Base-by-base conservation (phyloP, 2,329 filamentous ascomycete species). In the Didymella segeticola region DNA sequence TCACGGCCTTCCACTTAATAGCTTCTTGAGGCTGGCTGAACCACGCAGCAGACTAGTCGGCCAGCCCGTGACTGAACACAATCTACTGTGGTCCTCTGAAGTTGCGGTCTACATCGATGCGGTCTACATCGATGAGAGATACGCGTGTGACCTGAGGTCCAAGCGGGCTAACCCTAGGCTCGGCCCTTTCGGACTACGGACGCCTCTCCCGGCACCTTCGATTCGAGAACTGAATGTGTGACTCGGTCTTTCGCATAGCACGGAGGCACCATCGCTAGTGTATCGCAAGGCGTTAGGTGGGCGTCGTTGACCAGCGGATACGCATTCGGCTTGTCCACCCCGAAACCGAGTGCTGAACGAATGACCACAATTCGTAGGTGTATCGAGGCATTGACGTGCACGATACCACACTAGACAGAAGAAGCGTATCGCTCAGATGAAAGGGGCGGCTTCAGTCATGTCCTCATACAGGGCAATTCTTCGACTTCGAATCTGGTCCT, bases 381-480 rank as follows among this genome's bases (percentile, higher is more conserved):
- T 12, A 19, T 36, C 17, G 17, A 14, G 14, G 12, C 19, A 19
- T 36, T n/a, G n/a, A n/a, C n/a, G n/a, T n/a, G n/a, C n/a, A n/a
- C n/a, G n/a, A n/a, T n/a, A n/a, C n/a, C n/a, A n/a, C n/a, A n/a
- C n/a, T n/a, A n/a, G n/a, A n/a, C 15, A 5, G 19, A 14, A 12
- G 4, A 12, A 15, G 10, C 6, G 19, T 37, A 8, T 17, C 29
- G 31, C 26, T 43, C 9, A 43, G 12, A 9, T 12, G 12, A 37
- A 27, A 11, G 34, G 19, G 5, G 15, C 14, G 4, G 11, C n/a
- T 15, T 30, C 31, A 8, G 4, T 20, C 43, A 53, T 43, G 10
- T 38, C 38, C 33, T 47, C 31, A 9, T 53, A 47, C 25, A 47
- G 14, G 5, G 15, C 15, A 12, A 47, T 43, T 25, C 19, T 31